Conservation (phyloP, 257 asterid genomes). For the Oldenlandia corymbosa region DNA sequence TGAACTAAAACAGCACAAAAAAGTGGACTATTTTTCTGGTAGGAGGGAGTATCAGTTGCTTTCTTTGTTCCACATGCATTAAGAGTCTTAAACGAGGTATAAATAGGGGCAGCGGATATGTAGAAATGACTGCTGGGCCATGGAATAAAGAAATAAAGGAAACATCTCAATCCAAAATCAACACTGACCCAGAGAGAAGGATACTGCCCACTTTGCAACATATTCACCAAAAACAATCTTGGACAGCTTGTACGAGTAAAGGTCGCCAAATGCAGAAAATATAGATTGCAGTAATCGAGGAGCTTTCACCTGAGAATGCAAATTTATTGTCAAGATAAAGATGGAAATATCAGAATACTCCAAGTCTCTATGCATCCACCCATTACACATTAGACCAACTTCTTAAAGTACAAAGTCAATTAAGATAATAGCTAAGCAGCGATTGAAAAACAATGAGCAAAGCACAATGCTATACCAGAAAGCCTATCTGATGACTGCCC, state of each 20-base stretch:
- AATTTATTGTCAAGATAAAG: neutral
- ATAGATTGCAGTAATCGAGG: constrained; percentile 82
- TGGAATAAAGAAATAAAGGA: neutral
- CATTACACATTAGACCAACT: neutral
- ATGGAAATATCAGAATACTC: neutral
- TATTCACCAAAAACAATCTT: constrained; percentile 50
- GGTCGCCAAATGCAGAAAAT: constrained; percentile 78
- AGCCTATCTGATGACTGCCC: no score
- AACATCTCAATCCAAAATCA: neutral
- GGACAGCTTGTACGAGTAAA: constrained; percentile 66
- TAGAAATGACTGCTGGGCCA: neutral
- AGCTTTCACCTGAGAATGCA: constrained; percentile 55
- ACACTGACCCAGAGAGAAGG: constrained; percentile 31
- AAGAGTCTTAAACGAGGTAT: constrained; percentile 1
- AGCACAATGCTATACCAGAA: neutral
- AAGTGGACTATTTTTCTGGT: no score
- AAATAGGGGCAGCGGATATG: neutral
- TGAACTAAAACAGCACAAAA: no score
- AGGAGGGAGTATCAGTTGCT: no score
- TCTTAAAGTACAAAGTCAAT: neutral
- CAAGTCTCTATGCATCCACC: neutral
- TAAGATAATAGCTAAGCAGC: neutral
- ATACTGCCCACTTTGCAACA: constrained; percentile 79
- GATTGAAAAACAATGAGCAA: neutral
- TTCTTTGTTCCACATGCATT: no score